These are phyloP conservation scores for Heterobasidion irregulare DNA, from an alignment of 1,284 basidiomycete species.

Conservation along the genomic window DNA sequence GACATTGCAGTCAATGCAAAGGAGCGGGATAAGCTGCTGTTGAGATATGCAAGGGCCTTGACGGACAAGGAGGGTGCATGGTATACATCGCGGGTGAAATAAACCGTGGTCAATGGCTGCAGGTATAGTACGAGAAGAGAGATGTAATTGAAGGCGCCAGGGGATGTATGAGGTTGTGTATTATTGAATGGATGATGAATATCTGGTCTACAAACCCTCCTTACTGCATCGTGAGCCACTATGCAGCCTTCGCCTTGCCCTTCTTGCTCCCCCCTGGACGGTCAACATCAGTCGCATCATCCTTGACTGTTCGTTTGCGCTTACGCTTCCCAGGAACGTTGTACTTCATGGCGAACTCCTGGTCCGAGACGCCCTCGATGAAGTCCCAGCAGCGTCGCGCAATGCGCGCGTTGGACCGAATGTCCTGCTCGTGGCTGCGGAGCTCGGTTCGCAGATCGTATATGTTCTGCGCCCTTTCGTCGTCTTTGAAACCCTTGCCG, in stretches of 20 bases:
- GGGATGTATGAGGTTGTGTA: too few relatives aligned
- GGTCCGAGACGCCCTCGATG: neutral
- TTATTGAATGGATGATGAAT: too few relatives aligned
- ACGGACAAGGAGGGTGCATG: slow-evolving; percentile 61
- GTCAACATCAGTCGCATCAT: too few relatives aligned
- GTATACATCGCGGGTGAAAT: slow-evolving; percentile 54
- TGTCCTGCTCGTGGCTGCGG: slow-evolving; percentile 43
- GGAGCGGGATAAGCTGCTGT: slow-evolving; percentile 77
- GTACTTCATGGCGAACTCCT: too few relatives aligned
- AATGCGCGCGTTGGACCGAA: slow-evolving; percentile 49
- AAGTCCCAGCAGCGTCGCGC: slow-evolving; percentile 6
- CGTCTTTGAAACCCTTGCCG: slow-evolving; percentile 18
- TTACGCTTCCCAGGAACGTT: too few relatives aligned
- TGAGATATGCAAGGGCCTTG: slow-evolving; percentile 77
- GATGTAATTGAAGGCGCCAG: too few relatives aligned
- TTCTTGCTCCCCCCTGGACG: too few relatives aligned
- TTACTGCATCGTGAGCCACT: too few relatives aligned
- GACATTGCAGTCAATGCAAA: slow-evolving; percentile 80
- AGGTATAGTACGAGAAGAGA: too few relatives aligned
- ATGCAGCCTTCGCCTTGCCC: too few relatives aligned
- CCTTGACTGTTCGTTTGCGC: too few relatives aligned
- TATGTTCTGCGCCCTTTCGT: slow-evolving; percentile 43
- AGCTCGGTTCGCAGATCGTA: slow-evolving; percentile 43
- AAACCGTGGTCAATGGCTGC: neutral
- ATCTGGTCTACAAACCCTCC: too few relatives aligned